These are phyloP conservation scores for Paxillus rubicundulus DNA, from an alignment of 768 basidiomycete species.

Conservation along the genomic window DNA sequence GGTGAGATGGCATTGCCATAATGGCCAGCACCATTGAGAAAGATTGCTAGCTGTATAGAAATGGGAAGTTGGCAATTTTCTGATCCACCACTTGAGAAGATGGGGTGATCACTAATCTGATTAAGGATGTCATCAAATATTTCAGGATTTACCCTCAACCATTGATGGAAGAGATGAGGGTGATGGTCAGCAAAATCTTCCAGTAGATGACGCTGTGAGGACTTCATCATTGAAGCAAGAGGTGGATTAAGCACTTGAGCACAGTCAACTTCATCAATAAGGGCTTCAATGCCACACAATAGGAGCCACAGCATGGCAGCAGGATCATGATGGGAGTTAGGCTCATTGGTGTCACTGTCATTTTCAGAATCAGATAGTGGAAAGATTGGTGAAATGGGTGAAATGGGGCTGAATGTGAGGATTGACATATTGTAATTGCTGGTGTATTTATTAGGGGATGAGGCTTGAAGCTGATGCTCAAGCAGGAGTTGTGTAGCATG, in stretches of 20 bases:
- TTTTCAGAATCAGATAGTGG: too few relatives aligned
- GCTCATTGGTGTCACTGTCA: too few relatives aligned
- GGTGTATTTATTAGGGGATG: too few relatives aligned
- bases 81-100: background rate
- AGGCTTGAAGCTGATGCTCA: too few relatives aligned
- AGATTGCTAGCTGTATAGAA: constrained; percentile 30
- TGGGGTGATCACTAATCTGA: constrained; percentile 1
- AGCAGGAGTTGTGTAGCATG: too few relatives aligned
- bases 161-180: background rate
- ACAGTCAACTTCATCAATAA: background rate
- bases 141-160: background rate
- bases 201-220: constrained; percentile 1
- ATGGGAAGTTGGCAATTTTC: constrained; percentile 21
- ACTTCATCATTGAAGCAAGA: background rate
- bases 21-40: constrained; percentile 24
- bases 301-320: too few relatives aligned
- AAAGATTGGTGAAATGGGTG: too few relatives aligned
- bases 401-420: too few relatives aligned
- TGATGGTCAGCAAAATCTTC: background rate
- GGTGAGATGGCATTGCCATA: constrained; percentile 21
- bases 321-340: too few relatives aligned
- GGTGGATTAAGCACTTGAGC: background rate
- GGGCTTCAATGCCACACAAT: background rate
- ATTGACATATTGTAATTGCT: too few relatives aligned
- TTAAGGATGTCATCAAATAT: constrained; percentile 4